Percentiles rank a stretch among this genome's conserved stretches.
Evolutionary conservation across 1,284 basidiomycete species (phyloP).

Genomic region (Apiotrichum montevideense): DNA sequence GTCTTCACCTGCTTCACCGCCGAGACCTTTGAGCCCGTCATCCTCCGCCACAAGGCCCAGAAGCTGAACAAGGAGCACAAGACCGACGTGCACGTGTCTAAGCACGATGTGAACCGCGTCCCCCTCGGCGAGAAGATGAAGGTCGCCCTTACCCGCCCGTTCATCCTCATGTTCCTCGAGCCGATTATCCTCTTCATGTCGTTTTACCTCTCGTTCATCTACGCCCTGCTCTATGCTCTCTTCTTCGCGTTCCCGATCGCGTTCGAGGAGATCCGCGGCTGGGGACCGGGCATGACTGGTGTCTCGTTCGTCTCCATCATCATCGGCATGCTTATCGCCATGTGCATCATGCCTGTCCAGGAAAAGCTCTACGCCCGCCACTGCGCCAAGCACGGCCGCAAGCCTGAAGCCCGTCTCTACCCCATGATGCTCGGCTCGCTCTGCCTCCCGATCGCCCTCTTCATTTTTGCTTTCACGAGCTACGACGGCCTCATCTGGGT

Average conservation of each 20-base stretch:
- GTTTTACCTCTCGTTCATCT: constrained; percentile 50
- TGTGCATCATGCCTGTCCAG: constrained; percentile 32
- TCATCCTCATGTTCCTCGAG: constrained; percentile 47
- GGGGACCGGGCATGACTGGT: constrained; percentile 41
- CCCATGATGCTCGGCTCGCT: constrained; percentile 35
- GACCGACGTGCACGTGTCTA: constrained; percentile 37
- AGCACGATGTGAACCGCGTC: constrained; percentile 33
- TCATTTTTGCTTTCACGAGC: constrained; percentile 44
- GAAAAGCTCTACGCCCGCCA: constrained; percentile 34
- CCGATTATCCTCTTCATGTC: constrained; percentile 48
- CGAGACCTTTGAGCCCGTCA: constrained; percentile 45
- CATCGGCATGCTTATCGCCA: constrained; percentile 35
- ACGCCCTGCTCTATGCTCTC: constrained; percentile 42
- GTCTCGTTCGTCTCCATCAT: constrained; percentile 41
- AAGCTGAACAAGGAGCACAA: constrained; percentile 45
- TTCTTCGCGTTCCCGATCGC: constrained; percentile 45
- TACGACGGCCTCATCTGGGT: constrained; percentile 34
- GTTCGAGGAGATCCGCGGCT: constrained; percentile 44
- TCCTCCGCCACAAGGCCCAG: constrained; percentile 42
- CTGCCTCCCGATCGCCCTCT: constrained; percentile 45
- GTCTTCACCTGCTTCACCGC: constrained; percentile 35
- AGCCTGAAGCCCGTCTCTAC: constrained; percentile 34
- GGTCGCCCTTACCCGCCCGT: constrained; percentile 43
- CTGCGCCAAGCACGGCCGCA: constrained; percentile 16
- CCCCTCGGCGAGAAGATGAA: constrained; percentile 38